Evolutionary conservation across 345 rosid species (phyloP).

Genomic region (Linum tenue): DNA sequence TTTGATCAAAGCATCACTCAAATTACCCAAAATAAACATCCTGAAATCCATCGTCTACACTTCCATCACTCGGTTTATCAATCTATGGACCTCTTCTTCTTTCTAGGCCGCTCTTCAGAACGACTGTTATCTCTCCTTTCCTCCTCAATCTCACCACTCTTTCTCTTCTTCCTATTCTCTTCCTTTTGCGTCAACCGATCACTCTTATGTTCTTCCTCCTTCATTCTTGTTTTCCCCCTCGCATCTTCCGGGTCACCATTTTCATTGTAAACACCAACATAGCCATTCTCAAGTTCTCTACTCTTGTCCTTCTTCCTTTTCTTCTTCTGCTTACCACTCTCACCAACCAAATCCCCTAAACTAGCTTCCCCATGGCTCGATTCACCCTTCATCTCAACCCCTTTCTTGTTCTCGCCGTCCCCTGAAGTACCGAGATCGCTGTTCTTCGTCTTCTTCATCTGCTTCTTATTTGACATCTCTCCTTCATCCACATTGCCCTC

Average conservation of each 20-base stretch:
- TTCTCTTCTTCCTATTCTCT: constrained; percentile 16
- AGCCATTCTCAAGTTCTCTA: background rate
- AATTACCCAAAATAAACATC: background rate
- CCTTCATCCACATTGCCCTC: background rate
- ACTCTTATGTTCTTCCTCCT: constrained; percentile 6
- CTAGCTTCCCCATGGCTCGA: background rate
- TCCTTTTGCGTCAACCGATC: constrained; percentile 4
- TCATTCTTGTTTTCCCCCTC: background rate
- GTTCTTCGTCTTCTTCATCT: background rate
- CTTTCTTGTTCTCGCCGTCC: background rate
- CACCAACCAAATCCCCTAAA: background rate
- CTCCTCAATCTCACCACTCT: constrained; percentile 20
- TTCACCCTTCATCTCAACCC: background rate
- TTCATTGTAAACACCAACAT: background rate
- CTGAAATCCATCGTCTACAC: background rate
- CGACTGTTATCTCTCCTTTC: constrained; percentile 9
- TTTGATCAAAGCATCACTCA: background rate
- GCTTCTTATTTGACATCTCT: background rate
- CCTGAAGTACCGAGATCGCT: background rate
- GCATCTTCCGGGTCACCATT: background rate
- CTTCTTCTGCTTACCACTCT: background rate
- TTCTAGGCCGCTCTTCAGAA: constrained; percentile 24
- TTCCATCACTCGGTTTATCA: background rate
- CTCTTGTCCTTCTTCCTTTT: background rate
- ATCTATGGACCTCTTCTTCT: constrained; percentile 30